Percentiles rank a stretch among this genome's conserved stretches.
Conservation (phyloP, 306 rosid species). For the Castanospermum australe region DNA sequence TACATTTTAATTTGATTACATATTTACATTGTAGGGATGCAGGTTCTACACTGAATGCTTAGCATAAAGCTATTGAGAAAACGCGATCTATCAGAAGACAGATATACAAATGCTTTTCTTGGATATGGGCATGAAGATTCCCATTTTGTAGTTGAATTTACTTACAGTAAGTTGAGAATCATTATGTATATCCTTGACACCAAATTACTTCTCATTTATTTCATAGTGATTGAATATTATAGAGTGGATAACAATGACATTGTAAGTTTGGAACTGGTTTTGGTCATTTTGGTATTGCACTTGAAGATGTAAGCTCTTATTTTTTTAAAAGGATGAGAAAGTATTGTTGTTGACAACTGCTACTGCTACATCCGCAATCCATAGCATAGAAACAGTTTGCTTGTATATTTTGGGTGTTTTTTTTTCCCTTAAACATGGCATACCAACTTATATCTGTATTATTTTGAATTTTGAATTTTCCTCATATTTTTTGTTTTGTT, state of each 20-base stretch:
- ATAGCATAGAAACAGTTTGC: not conserved
- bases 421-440: not conserved
- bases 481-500: not conserved
- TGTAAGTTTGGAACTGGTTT: conserved; percentile 83
- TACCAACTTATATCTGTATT: not conserved
- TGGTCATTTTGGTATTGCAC: conserved; percentile 85
- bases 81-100: conserved; percentile 90
- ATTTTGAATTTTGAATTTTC: not conserved
- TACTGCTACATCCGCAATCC: not conserved
- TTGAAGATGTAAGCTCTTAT: conserved; percentile 78
- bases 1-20: too few species aligned
- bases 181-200: not conserved
- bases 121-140: conserved; percentile 94
- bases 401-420: not conserved
- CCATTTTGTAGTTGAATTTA: conserved; percentile 81
- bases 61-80: conserved; percentile 89
- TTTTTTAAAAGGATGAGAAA: not conserved
- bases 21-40: conserved; percentile 30
- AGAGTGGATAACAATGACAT: conserved; percentile 81
- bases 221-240: conserved; percentile 56
- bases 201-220: conserved; percentile 19
- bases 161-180: conserved; percentile 61
- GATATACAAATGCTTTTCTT: conserved; percentile 88
- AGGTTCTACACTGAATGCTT: conserved; percentile 91
- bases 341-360: not conserved